phyloP scores from a whole-genome alignment of 108 stramenopile genomes.

The Cyclotella baltica region DNA sequence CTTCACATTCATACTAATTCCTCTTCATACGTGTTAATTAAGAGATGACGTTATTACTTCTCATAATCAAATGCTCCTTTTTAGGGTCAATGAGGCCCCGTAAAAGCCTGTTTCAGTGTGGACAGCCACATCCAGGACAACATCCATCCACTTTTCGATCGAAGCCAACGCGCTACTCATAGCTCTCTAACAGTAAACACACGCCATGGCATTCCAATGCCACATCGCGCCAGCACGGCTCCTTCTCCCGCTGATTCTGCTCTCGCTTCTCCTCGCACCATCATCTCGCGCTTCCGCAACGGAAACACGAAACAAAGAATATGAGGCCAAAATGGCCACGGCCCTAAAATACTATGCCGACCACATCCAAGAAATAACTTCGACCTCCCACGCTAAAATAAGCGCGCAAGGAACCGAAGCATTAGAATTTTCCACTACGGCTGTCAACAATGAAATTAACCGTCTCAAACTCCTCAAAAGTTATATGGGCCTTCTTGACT shows the following conservation, averaged over 20 bases:
- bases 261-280: background rate
- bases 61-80: no score
- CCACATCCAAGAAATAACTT: background rate
- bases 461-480: background rate
- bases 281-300: background rate
- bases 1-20: no score
- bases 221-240: background rate
- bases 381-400: constrained; percentile 1
- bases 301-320: constrained; percentile 2
- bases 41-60: no score
- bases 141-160: no score
- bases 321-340: constrained; percentile 1
- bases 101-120: no score
- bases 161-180: no score
- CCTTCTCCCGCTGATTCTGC: background rate
- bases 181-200: no score
- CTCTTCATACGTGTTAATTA: no score
- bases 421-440: constrained; percentile 2
- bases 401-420: background rate
- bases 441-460: constrained; percentile 4
- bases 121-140: no score
- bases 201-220: background rate
- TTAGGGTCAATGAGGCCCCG: no score
- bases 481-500: background rate
- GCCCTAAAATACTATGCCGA: background rate